Percentiles rank a stretch among this genome's conserved stretches.
Evolutionary conservation across 2,329 filamentous ascomycete genomes (phyloP).

Genomic region (Exophiala sp.): DNA sequence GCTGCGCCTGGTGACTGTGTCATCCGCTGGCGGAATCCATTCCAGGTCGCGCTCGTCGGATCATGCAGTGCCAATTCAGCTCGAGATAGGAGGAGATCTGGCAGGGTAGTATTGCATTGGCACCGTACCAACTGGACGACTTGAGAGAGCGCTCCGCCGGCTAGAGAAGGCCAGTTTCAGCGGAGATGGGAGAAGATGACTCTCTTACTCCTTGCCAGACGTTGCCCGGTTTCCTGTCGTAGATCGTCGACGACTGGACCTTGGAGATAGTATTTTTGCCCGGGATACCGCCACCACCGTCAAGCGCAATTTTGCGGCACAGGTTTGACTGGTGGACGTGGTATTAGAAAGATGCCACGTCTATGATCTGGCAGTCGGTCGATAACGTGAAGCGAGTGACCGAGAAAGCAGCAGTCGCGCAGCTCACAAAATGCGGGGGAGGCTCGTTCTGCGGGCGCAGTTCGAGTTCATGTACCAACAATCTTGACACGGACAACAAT

Average conservation of each 20-base stretch:
- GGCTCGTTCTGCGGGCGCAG: not conserved
- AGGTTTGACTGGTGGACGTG: not conserved
- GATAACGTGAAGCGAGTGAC: not conserved
- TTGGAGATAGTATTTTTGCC: not conserved
- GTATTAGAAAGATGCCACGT: not conserved
- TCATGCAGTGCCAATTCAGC: constrained; percentile 9
- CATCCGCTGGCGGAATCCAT: constrained; percentile 25
- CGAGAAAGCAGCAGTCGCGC: not conserved
- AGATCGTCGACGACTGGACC: not conserved
- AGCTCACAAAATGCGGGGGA: not conserved
- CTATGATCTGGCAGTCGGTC: not conserved
- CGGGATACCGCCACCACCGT: not conserved
- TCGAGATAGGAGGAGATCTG: not conserved
- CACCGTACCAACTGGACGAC: not conserved
- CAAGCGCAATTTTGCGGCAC: not conserved
- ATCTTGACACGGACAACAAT: not conserved
- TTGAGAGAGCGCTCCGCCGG: constrained; percentile 3
- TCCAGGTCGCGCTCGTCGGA: constrained; percentile 10
- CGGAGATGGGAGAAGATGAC: not conserved
- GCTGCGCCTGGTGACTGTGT: constrained; percentile 18
- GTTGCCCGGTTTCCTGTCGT: no score
- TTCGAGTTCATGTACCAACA: not conserved
- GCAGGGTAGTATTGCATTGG: not conserved
- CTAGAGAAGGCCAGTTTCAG: not conserved
- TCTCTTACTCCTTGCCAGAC: not conserved